Percentiles rank a stretch among this genome's conserved stretches.
These are phyloP conservation scores for Apiospora pterosperma DNA, from an alignment of 2,329 filamentous ascomycete genomes.

Conservation along the genomic window DNA sequence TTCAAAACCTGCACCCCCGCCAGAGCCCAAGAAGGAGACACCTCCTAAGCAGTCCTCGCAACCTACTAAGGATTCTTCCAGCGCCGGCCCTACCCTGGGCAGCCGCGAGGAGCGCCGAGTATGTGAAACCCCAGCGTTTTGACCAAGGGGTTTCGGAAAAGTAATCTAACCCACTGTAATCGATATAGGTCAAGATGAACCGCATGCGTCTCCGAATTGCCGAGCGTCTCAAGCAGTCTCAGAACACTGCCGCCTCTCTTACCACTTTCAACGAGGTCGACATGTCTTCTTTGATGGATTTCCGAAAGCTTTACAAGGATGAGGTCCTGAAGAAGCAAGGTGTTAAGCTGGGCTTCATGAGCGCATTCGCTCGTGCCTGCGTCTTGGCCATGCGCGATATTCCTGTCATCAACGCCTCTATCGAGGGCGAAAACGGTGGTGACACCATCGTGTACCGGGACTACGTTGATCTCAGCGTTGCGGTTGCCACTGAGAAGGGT, in stretches of 20 bases:
- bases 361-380: slow-evolving; percentile 87
- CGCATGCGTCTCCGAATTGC: slow-evolving; percentile 97
- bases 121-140: slow-evolving; percentile 34
- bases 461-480: slow-evolving; percentile 96
- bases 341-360: slow-evolving; percentile 99
- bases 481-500: slow-evolving; percentile 95
- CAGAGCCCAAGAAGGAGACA: slow-evolving; percentile 37
- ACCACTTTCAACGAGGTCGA: slow-evolving; percentile 99
- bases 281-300: slow-evolving; percentile 96
- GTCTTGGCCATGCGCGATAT: slow-evolving; percentile 92
- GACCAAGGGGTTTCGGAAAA: not conserved
- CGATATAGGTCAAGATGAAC: slow-evolving; percentile 92
- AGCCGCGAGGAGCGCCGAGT: slow-evolving; percentile 85
- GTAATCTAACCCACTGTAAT: not conserved
- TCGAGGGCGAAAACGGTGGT: slow-evolving; percentile 90
- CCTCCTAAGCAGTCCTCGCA: slow-evolving; percentile 31
- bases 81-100: slow-evolving; percentile 50
- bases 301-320: slow-evolving; percentile 96
- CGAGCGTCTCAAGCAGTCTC: slow-evolving; percentile 97
- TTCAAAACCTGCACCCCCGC: slow-evolving; percentile 28
- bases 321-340: slow-evolving; percentile 93
- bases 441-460: slow-evolving; percentile 98
- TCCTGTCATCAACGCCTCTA: slow-evolving; percentile 93
- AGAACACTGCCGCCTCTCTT: slow-evolving; percentile 94
- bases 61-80: slow-evolving; percentile 28